Evolutionary conservation across 2,329 filamentous ascomycete genomes (phyloP).

Genomic region (Dactylonectria estremocensis): DNA sequence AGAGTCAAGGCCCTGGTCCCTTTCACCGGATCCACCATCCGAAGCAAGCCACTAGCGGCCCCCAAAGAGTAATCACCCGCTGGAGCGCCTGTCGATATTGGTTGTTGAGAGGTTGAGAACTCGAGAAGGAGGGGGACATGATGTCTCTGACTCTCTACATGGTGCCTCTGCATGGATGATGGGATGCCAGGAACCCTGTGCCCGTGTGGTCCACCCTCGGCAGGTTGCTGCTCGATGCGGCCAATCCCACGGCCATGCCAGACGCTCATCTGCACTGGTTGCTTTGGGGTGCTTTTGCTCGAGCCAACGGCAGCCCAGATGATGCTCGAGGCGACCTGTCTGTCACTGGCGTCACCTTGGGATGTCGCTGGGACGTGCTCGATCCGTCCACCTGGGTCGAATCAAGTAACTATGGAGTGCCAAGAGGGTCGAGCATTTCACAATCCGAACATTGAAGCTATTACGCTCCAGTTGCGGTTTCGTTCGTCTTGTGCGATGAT

Average conservation of each 20-base stretch:
- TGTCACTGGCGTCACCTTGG: constrained; percentile 22
- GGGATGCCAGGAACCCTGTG: constrained; percentile 43
- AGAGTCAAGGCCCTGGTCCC: constrained; percentile 11
- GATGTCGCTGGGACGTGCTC: constrained; percentile 7
- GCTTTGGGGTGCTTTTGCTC: constrained; percentile 26
- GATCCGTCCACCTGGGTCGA: constrained; percentile 5
- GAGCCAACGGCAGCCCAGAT: constrained; percentile 43
- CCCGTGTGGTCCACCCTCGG: constrained; percentile 18
- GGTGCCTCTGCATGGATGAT: too few relatives aligned
- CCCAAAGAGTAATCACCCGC: constrained; percentile 35
- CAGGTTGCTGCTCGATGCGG: constrained; percentile 25
- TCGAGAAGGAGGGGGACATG: background rate
- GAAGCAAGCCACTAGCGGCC: constrained; percentile 35
- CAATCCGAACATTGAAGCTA: background rate
- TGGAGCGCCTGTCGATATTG: background rate
- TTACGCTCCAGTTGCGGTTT: background rate
- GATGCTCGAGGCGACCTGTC: constrained; percentile 17
- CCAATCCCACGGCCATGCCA: constrained; percentile 44
- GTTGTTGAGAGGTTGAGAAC: too few relatives aligned
- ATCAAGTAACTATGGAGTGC: constrained; percentile 16
- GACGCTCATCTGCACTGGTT: constrained; percentile 43
- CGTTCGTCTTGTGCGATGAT: too few relatives aligned
- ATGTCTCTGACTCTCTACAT: too few relatives aligned
- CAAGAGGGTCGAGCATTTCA: background rate
- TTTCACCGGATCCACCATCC: constrained; percentile 22